A percentile compares a stretch with the other conserved stretches of the same genome.
Conservation (phyloP, 2,329 filamentous ascomycete species). For the Epichloe hybrida region DNA sequence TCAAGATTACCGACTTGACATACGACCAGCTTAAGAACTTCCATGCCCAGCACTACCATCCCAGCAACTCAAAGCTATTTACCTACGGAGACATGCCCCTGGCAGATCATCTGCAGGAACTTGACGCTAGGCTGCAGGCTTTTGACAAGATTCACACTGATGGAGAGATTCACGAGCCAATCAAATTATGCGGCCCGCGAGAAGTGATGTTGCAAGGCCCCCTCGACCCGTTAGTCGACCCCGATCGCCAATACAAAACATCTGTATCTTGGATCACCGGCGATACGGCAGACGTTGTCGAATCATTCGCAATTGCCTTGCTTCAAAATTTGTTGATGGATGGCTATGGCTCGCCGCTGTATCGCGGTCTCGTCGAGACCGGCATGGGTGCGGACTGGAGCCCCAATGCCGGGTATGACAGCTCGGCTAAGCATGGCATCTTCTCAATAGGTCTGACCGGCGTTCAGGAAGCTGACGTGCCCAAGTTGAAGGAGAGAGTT, state of each 20-base stretch:
- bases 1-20: constrained; percentile 90
- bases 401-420: constrained; percentile 86
- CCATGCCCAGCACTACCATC: constrained; percentile 88
- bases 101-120: constrained; percentile 62
- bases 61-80: constrained; percentile 90
- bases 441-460: constrained; percentile 87
- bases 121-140: constrained; percentile 57
- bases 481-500: constrained; percentile 62
- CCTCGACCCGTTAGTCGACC: constrained; percentile 71
- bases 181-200: constrained; percentile 56
- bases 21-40: constrained; percentile 81
- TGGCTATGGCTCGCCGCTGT: constrained; percentile 89
- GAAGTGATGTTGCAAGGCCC: constrained; percentile 65
- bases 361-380: constrained; percentile 75
- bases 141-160: constrained; percentile 63
- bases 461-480: constrained; percentile 68
- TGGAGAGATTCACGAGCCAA: constrained; percentile 60
- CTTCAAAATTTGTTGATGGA: constrained; percentile 77
- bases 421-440: constrained; percentile 60
- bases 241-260: constrained; percentile 83
- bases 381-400: constrained; percentile 89
- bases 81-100: constrained; percentile 93
- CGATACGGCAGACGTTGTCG: constrained; percentile 66
- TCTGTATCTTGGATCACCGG: constrained; percentile 88
- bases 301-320: constrained; percentile 77